These are phyloP conservation scores for Curvularia spicifera DNA, from an alignment of 2,329 filamentous ascomycete species.

Conservation along the genomic window DNA sequence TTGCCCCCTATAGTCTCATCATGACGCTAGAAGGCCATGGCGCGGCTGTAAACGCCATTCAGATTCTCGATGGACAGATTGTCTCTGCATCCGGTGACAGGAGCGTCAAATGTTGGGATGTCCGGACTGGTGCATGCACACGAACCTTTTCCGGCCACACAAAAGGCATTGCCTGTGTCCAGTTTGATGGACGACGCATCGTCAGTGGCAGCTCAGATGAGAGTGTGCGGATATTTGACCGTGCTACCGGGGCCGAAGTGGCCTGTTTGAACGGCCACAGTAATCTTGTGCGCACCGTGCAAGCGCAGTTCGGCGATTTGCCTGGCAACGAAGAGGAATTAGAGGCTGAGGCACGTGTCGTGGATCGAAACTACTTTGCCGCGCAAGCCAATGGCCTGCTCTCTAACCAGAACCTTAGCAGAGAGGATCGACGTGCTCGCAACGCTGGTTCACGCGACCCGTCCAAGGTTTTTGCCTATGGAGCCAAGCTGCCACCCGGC, in stretches of 20 bases:
- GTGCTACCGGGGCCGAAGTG: slow-evolving; percentile 82
- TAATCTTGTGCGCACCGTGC: slow-evolving; percentile 89
- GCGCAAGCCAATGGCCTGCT: slow-evolving; percentile 57
- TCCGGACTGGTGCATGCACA: slow-evolving; percentile 76
- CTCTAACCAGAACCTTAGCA: slow-evolving; percentile 37
- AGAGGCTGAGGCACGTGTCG: slow-evolving; percentile 70
- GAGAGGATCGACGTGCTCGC: slow-evolving; percentile 47
- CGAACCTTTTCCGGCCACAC: slow-evolving; percentile 84
- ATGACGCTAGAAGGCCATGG: slow-evolving; percentile 82
- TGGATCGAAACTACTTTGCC: slow-evolving; percentile 75
- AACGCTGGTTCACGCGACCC: slow-evolving; percentile 79
- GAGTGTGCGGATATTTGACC: slow-evolving; percentile 94
- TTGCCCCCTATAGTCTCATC: slow-evolving; percentile 76
- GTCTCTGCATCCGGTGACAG: slow-evolving; percentile 95
- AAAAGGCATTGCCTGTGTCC: slow-evolving; percentile 97
- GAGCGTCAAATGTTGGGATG: slow-evolving; percentile 93
- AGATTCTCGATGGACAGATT: slow-evolving; percentile 83
- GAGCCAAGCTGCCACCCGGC: slow-evolving; percentile 86
- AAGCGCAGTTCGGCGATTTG: slow-evolving; percentile 90
- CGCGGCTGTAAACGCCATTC: slow-evolving; percentile 95
- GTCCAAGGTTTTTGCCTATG: slow-evolving; percentile 77
- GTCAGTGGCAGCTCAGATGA: slow-evolving; percentile 97
- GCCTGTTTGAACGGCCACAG: slow-evolving; percentile 83
- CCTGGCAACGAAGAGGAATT: slow-evolving; percentile 80
- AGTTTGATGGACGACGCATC: slow-evolving; percentile 91